phyloP scores from a whole-genome alignment of 2,329 filamentous ascomycete genomes.

The Didymella segeticola region DNA sequence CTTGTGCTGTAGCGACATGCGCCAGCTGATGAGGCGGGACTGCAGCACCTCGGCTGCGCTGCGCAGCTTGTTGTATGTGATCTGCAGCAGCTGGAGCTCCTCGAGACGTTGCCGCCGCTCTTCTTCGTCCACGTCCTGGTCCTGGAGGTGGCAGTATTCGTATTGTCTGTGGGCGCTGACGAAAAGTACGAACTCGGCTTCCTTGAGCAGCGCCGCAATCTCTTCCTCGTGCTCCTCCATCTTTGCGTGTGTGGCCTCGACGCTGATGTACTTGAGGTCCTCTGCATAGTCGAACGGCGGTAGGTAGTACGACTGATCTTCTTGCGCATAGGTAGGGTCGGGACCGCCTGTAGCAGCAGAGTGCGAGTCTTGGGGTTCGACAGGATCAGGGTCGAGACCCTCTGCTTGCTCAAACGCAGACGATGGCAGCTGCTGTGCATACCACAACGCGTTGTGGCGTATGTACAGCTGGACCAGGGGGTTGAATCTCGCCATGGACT shows the following conservation, averaged over 20 bases:
- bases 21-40: constrained; percentile 23
- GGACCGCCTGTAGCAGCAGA: not conserved
- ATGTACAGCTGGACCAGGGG: constrained; percentile 37
- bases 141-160: constrained; percentile 25
- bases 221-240: constrained; percentile 26
- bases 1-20: constrained; percentile 29
- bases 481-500: constrained; percentile 33
- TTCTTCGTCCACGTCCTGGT: constrained; percentile 15
- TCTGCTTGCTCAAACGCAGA: constrained; percentile 26
- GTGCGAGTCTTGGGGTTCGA: not conserved
- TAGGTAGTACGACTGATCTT: constrained; percentile 25
- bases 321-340: constrained; percentile 3
- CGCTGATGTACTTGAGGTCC: constrained; percentile 24
- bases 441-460: constrained; percentile 34
- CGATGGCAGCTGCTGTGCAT: constrained; percentile 28
- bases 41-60: constrained; percentile 25
- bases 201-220: constrained; percentile 22
- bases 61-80: constrained; percentile 27
- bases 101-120: constrained; percentile 24
- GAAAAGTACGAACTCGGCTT: constrained; percentile 30
- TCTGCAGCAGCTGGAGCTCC: constrained; percentile 31
- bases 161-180: constrained; percentile 29
- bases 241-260: constrained; percentile 13
- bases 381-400: not conserved
- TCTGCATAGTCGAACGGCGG: constrained; percentile 30